Evolutionary conservation across 2,329 filamentous ascomycete genomes (phyloP).

Genomic region (Neocatenulostroma microsporum): DNA sequence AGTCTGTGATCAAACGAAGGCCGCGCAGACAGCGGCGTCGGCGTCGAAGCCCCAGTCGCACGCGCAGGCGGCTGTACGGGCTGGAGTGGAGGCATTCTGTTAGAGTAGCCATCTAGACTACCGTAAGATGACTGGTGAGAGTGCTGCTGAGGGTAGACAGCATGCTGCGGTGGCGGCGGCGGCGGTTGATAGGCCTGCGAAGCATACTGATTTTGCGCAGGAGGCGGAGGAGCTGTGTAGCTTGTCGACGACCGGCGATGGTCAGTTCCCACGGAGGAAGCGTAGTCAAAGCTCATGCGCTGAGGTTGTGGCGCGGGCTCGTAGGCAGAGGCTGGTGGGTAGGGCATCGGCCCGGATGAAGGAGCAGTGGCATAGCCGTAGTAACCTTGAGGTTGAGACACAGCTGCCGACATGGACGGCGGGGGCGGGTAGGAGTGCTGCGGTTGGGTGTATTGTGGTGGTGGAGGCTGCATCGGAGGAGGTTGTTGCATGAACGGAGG

Average conservation of each 20-base stretch:
- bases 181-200: slow-evolving; percentile 15
- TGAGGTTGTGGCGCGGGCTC: slow-evolving; percentile 24
- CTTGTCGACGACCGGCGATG: slow-evolving; percentile 34
- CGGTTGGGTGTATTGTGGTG: slow-evolving; percentile 21
- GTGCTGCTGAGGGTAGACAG: slow-evolving; percentile 12
- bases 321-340: slow-evolving; percentile 24
- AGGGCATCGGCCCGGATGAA: slow-evolving; percentile 30
- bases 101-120: slow-evolving; percentile 14
- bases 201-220: slow-evolving; percentile 30
- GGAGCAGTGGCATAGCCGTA: slow-evolving; percentile 34
- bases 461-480: slow-evolving; percentile 24
- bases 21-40: slow-evolving; percentile 8
- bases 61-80: slow-evolving; percentile 22
- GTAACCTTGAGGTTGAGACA: slow-evolving; percentile 29
- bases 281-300: slow-evolving; percentile 35
- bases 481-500: slow-evolving; percentile 23
- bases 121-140: slow-evolving; percentile 14
- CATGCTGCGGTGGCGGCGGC: slow-evolving; percentile 12
- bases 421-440: slow-evolving; percentile 18
- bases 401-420: slow-evolving; percentile 18
- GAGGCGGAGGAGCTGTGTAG: slow-evolving; percentile 30
- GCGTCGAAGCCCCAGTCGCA: slow-evolving; percentile 15
- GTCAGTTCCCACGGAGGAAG: slow-evolving; percentile 24
- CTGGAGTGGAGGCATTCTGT: slow-evolving; percentile 18
- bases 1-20: slow-evolving; percentile 18